Conservation (phyloP, 768 basidiomycete genomes). For the Lactarius indigo region DNA sequence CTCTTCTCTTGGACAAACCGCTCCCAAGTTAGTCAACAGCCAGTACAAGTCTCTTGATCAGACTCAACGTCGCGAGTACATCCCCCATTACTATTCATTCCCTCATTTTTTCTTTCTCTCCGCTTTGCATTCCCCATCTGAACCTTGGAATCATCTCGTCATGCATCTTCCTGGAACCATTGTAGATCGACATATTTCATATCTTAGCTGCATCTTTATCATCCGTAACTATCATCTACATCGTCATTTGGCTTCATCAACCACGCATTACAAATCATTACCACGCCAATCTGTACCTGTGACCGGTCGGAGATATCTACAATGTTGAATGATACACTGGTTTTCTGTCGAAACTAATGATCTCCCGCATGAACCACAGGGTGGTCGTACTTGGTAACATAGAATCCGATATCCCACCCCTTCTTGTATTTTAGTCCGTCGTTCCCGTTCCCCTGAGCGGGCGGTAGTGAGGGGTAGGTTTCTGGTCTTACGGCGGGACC, state of each 20-base stretch:
- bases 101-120: not conserved
- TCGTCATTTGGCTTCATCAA: conserved; percentile 16
- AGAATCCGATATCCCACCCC: conserved; percentile 42
- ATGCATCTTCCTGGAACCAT: conserved; percentile 22
- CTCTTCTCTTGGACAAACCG: conserved; percentile 71
- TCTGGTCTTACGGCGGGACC: conserved; percentile 54
- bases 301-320: conserved; percentile 9
- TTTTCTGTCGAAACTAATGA: conserved; percentile 8
- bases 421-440: conserved; percentile 36
- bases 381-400: conserved; percentile 48
- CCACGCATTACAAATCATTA: conserved; percentile 15
- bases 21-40: conserved; percentile 31
- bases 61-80: not conserved
- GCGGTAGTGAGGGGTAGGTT: conserved; percentile 46
- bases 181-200: conserved; percentile 23
- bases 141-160: conserved; percentile 18
- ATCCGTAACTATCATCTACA: conserved; percentile 21
- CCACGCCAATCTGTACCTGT: conserved; percentile 17
- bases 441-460: conserved; percentile 29
- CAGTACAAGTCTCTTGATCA: conserved; percentile 20
- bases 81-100: conserved; percentile 1
- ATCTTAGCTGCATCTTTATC: conserved; percentile 26
- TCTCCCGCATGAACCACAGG: conserved; percentile 5
- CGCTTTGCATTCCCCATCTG: conserved; percentile 22
- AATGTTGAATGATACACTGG: conserved; percentile 16